Base-by-base conservation (phyloP, 2,329 filamentous ascomycete genomes). In the Calcarisporium arbuscula region DNA sequence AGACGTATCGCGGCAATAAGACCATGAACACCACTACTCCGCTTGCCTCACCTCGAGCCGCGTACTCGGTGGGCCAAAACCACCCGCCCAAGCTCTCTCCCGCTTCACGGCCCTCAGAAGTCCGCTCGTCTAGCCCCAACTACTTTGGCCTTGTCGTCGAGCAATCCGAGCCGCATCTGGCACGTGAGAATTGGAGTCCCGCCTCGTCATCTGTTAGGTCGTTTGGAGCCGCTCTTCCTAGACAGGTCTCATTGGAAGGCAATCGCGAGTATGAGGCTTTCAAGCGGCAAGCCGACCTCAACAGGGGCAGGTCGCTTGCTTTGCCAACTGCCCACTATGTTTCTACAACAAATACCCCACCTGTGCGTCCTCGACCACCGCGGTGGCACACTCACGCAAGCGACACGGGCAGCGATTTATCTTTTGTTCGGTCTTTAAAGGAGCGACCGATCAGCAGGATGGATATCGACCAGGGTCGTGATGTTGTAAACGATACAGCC, bases 241-340 rank as follows among this genome's bases (percentile, higher is more conserved):
- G 78, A 42, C 72, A 80, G 43, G 63, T 87, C 6, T 74, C 85
- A 0, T 63, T 86, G 32, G 83, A 90, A 49, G 77, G 81, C 21
- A 88, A 89, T 49, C 75, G 83, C 6, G 81, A 88, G n/a, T 90
- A 84, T 43, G 85, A 90, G 54, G 82, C 82, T 3, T 90, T 94
- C 54, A 72, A 71, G 47, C 77, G 72, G 43, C 81, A 87, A 50
- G 74, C 77, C n/a, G 84, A 89, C 50, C 68, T 74, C 22, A 80
- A 80, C 46, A 61, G 63, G 28, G 59, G 64, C 31, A 65, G 57
- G 30, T 52, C 61, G 1, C 60, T 60, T 25, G 76, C 56, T 21
- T 56, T 81, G 8, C 58, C 64, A 38, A 55, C 61, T 29, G 48
- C 66, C 2, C 64, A 72, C 39, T 70, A 74, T 41, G 56, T 60